These are phyloP conservation scores for Fomes fomentarius DNA, from an alignment of 1,284 basidiomycete genomes.

Conservation along the genomic window DNA sequence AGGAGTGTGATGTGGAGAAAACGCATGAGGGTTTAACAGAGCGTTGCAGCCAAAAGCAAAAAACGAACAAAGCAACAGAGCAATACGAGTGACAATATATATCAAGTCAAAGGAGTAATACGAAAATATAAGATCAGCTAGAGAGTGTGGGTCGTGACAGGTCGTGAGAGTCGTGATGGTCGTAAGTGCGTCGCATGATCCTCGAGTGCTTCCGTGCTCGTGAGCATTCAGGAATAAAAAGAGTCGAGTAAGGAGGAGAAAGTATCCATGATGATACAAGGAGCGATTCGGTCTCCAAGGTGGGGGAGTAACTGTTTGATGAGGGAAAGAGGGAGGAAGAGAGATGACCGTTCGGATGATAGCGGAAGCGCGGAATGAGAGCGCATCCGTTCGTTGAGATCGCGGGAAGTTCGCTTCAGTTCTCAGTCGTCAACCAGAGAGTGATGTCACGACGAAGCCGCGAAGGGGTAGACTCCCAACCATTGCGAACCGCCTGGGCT, in stretches of 20 bases:
- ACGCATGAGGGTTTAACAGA: no score
- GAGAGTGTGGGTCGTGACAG: neutral
- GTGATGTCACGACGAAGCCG: neutral
- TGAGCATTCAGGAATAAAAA: neutral
- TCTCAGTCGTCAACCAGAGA: neutral
- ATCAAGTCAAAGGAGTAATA: no score
- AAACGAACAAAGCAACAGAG: no score
- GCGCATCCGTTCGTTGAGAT: neutral
- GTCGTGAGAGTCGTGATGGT: neutral
- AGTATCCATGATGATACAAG: no score
- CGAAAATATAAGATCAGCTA: no score
- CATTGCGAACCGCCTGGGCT: neutral
- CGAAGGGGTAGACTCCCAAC: neutral
- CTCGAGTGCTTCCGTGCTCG: neutral
- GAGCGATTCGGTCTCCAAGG: no score
- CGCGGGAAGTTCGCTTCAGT: neutral
- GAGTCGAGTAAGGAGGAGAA: no score
- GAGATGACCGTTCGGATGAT: neutral
- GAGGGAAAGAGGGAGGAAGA: no score
- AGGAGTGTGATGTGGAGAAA: no score
- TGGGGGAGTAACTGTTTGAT: no score
- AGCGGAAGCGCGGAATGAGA: neutral
- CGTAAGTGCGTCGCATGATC: neutral
- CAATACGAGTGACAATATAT: no score
- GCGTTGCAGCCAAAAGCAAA: no score